Conservation (phyloP, 2,329 filamentous ascomycete genomes). For the Pleurostoma richardsiae region DNA sequence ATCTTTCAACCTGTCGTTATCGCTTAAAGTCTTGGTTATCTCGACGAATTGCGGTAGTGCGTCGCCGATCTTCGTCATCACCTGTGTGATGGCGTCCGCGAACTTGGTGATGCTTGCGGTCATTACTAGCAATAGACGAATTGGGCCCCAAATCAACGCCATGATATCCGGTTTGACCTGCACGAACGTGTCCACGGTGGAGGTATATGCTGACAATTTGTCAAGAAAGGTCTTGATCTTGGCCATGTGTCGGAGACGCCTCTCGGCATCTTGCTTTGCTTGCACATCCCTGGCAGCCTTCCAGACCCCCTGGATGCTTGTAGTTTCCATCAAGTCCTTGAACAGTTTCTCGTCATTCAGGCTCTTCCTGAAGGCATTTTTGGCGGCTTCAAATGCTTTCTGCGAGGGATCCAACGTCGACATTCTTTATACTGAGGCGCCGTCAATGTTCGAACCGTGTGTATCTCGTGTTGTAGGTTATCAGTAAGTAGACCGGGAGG, state of each 20-base stretch:
- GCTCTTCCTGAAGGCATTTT: constrained; percentile 7
- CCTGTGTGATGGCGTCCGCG: constrained; percentile 26
- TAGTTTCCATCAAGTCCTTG: constrained; percentile 14
- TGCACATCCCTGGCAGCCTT: constrained; percentile 24
- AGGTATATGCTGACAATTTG: constrained; percentile 17
- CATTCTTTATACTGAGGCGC: background rate
- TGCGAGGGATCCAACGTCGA: background rate
- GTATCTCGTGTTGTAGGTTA: too few species aligned
- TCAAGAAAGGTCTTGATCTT: constrained; percentile 10
- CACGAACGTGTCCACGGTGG: constrained; percentile 21
- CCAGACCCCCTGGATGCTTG: constrained; percentile 23
- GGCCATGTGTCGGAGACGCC: constrained; percentile 19
- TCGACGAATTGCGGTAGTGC: constrained; percentile 13
- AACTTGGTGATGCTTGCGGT: constrained; percentile 24
- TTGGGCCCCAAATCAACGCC: constrained; percentile 29
- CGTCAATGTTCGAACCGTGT: too few species aligned
- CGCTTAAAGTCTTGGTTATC: constrained; percentile 10
- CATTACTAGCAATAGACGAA: constrained; percentile 50
- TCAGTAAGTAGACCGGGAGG: too few species aligned
- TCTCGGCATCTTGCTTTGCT: constrained; percentile 17
- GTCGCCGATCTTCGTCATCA: constrained; percentile 6
- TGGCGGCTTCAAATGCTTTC: constrained; percentile 3
- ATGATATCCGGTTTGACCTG: constrained; percentile 25
- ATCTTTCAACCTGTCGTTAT: constrained; percentile 16
- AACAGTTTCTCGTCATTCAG: constrained; percentile 11